Base-by-base conservation (phyloP, 768 basidiomycete species). In the Pleurotus tuber-regium region DNA sequence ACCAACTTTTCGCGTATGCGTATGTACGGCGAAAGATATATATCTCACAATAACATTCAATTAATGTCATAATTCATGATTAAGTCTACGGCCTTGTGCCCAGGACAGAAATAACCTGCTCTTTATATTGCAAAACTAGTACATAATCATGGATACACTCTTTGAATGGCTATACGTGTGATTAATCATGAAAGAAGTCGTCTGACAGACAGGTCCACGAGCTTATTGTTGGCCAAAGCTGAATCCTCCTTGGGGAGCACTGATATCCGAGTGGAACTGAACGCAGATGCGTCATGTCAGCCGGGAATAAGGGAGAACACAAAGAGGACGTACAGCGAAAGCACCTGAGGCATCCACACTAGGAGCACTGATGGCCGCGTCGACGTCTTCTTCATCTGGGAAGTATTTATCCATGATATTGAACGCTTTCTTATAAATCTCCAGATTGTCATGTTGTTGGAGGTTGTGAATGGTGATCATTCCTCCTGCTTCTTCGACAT, bases 351-450 rank as follows among this genome's bases (percentile, higher is more conserved):
- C 72, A 56, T 91, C 87, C 10, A 91, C 84, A 38, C 78, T 81
- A 14, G 91, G 82, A n/a, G 84, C 86, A 44, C 75, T 79, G 61
- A 92, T 86, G 18, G 82, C 87, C 47, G 90, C 84, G 63, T 92
- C 92, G 46, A 90, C 79, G 42, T 95, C 96, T 66, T 98, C 96
- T 63, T 98, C 96, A 57, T 95, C 93, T 28, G 94, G 92, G 88
- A 96, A 97, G 76, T 96, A 97, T 65, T 95, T 95, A 74, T 92
- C 89, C 89, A 92, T 92, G 63, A 92, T 97, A 70, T 92, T 92
- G 79, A 94, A 99, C 35, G 95, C 96, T 76, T 99, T 98, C 83
- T 98, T 98, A 76, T 99, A 99, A 62, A 99, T 98, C 61, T 98
- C 96, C 71, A 98, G 71, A 73, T 99, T 99, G 75, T 99, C 96